Conservation (phyloP, 139 green algal species). For the Zygnema circumcarinatum region DNA sequence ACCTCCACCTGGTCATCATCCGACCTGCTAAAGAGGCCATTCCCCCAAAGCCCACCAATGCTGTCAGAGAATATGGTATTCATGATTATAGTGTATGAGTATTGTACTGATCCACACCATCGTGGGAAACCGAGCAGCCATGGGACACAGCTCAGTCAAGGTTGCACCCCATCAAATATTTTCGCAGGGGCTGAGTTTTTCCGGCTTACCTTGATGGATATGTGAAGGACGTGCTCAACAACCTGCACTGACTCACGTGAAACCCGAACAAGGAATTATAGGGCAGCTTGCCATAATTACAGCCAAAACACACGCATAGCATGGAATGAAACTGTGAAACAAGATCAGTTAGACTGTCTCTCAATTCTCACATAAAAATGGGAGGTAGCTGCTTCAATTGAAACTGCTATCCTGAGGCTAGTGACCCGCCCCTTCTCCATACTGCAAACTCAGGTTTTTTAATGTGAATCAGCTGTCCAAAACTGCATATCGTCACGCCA, state of each 20-base stretch:
- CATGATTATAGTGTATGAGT: not conserved
- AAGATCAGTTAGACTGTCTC: not conserved
- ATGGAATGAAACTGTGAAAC: not conserved
- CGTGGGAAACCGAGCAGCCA: not conserved
- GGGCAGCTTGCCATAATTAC: not conserved
- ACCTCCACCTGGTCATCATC: slow-evolving; percentile 41
- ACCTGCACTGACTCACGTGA: not conserved
- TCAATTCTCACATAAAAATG: too few species aligned
- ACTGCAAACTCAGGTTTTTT: not conserved
- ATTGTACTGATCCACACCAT: not conserved
- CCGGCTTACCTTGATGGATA: not conserved
- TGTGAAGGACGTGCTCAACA: not conserved
- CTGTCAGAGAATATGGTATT: not conserved
- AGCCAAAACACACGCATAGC: not conserved
- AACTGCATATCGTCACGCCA: not conserved
- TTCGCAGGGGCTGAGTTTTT: too few species aligned
- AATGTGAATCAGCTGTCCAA: not conserved
- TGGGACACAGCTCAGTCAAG: not conserved
- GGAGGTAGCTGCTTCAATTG: too few species aligned
- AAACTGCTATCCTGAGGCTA: too few species aligned
- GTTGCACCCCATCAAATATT: too few species aligned
- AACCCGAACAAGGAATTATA: not conserved
- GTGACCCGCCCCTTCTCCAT: not conserved
- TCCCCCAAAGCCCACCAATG: not conserved
- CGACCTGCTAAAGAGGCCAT: not conserved